Evolutionary conservation across 2,329 filamentous ascomycete species (phyloP).

Genomic region (Bipolaris gigantea): DNA sequence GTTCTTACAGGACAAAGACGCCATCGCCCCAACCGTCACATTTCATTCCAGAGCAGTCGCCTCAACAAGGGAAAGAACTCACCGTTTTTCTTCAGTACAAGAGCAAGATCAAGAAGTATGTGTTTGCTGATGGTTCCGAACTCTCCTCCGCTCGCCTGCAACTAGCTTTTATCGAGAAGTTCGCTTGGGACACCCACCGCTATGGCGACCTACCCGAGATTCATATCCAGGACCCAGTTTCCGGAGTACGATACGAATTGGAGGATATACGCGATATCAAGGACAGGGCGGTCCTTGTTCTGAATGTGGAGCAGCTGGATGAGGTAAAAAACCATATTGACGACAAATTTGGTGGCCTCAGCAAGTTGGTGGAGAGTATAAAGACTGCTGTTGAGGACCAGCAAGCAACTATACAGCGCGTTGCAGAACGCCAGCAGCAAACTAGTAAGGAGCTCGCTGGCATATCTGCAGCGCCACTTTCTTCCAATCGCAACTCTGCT

Average conservation of each 20-base stretch:
- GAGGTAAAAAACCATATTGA: conserved; percentile 97
- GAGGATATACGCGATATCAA: conserved; percentile 93
- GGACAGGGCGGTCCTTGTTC: conserved; percentile 88
- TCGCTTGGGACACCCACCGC: conserved; percentile 96
- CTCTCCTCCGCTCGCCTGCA: conserved; percentile 86
- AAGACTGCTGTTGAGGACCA: conserved; percentile 84
- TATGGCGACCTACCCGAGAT: conserved; percentile 97
- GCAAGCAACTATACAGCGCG: conserved; percentile 75
- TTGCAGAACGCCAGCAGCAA: conserved; percentile 89
- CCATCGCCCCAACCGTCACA: conserved; percentile 48
- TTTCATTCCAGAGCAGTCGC: conserved; percentile 60
- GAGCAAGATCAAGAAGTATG: conserved; percentile 94
- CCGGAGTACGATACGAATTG: conserved; percentile 93
- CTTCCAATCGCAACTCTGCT: conserved; percentile 41
- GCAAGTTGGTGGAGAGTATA: conserved; percentile 81
- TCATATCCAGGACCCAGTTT: conserved; percentile 94
- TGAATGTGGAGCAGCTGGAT: conserved; percentile 90
- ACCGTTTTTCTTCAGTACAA: conserved; percentile 96
- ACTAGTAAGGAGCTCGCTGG: conserved; percentile 82
- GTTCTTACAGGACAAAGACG: conserved; percentile 40
- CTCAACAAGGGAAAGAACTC: conserved; percentile 79
- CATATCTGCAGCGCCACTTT: conserved; percentile 54
- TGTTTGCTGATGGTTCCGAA: conserved; percentile 81
- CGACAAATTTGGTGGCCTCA: conserved; percentile 80
- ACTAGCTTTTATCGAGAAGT: conserved; percentile 97